Conservation (phyloP, 129 eudicot genomes). For the Chrysanthemum makinoi region DNA sequence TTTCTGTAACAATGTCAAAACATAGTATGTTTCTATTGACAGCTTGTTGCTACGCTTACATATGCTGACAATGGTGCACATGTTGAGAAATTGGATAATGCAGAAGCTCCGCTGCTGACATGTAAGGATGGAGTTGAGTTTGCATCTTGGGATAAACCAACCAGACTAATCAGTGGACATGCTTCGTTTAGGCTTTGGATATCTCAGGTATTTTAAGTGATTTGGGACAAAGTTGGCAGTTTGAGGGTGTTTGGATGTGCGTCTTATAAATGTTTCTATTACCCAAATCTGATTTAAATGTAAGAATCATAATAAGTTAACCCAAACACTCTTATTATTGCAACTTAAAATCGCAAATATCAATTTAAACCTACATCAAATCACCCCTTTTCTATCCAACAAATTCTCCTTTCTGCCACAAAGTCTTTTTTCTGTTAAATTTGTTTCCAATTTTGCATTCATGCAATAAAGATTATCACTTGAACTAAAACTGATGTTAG, state of each 20-base stretch:
- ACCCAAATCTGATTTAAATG: not conserved
- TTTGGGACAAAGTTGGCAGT: not conserved
- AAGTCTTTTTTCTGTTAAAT: not conserved
- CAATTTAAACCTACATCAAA: not conserved
- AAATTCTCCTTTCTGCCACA: slow-evolving; percentile 1
- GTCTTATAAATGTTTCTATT: not conserved
- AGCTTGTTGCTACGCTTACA: slow-evolving; percentile 82
- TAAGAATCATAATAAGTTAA: not conserved
- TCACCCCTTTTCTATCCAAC: not conserved
- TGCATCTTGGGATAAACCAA: slow-evolving; percentile 72
- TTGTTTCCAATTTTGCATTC: not conserved
- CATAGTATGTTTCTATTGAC: slow-evolving; percentile 18
- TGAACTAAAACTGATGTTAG: slow-evolving; percentile 2
- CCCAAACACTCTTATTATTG: not conserved
- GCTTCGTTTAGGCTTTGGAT: slow-evolving; percentile 84
- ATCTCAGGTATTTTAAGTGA: slow-evolving; percentile 57
- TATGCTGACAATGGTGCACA: slow-evolving; percentile 65
- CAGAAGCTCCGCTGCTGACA: slow-evolving; percentile 76
- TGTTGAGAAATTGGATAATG: slow-evolving; percentile 62
- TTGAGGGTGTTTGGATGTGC: not conserved
- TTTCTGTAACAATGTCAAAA: not conserved
- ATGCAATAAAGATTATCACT: slow-evolving; percentile 1
- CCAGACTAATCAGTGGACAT: slow-evolving; percentile 62
- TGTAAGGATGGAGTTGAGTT: slow-evolving; percentile 70
- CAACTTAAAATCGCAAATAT: not conserved